Conservation (phyloP, 208 protist species). For the Acanthamoeba triangularis region DNA sequence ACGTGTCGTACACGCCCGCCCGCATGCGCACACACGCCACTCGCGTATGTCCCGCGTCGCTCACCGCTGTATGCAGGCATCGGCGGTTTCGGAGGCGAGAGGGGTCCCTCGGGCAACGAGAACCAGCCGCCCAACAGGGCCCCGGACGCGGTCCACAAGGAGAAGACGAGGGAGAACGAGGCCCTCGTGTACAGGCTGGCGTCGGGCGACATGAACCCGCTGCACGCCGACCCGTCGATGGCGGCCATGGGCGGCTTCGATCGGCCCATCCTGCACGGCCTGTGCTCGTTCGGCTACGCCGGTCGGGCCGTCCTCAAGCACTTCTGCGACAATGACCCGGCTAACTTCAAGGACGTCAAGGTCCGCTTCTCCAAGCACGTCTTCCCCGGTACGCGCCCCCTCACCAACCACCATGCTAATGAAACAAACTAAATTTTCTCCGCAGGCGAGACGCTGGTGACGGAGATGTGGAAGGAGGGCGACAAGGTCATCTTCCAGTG, state of each 20-base stretch:
- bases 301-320: constrained; percentile 77
- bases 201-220: constrained; percentile 86
- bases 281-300: constrained; percentile 87
- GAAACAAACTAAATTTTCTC: no score
- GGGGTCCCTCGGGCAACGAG: constrained; percentile 50
- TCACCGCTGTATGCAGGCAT: background rate
- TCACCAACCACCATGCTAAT: background rate
- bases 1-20: no score
- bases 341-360: constrained; percentile 80
- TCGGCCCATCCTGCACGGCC: constrained; percentile 87
- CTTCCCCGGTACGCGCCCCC: constrained; percentile 70
- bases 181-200: constrained; percentile 85
- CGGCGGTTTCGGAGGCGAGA: constrained; percentile 81
- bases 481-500: constrained; percentile 79
- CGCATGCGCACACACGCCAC: background rate
- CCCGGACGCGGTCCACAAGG: constrained; percentile 77
- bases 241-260: constrained; percentile 84
- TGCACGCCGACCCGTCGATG: constrained; percentile 87
- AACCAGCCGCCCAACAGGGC: constrained; percentile 62
- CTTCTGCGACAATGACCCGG: constrained; percentile 85
- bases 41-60: background rate
- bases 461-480: constrained; percentile 82
- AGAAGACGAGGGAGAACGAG: constrained; percentile 78
- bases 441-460: constrained; percentile 83
- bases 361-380: constrained; percentile 85